These are phyloP conservation scores for Xylaria sp. DNA, from an alignment of 2,329 filamentous ascomycete species.

Conservation along the genomic window DNA sequence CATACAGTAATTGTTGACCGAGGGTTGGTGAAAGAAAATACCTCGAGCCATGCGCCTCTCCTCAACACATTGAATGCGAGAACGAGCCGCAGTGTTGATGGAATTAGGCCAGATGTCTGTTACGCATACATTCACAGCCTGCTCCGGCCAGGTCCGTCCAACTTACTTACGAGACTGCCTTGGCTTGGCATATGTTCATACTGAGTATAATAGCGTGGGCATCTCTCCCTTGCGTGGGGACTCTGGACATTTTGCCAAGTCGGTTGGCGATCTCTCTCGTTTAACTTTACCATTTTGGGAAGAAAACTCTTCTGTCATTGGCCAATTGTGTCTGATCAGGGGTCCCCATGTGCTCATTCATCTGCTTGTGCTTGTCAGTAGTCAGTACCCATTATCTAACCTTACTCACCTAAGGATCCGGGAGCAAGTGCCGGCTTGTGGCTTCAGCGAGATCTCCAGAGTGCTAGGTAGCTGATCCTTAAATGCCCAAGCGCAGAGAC, in stretches of 20 bases:
- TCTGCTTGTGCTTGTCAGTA: too few species aligned
- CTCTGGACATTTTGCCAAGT: too few species aligned
- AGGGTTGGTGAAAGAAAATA: neutral
- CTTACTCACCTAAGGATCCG: neutral
- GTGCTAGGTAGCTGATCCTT: neutral
- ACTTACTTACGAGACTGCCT: too few species aligned
- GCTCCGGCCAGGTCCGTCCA: conserved; percentile 20
- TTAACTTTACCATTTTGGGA: too few species aligned
- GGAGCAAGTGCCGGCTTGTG: conserved; percentile 19
- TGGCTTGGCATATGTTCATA: too few species aligned
- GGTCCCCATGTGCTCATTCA: neutral
- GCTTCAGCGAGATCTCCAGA: conserved; percentile 13
- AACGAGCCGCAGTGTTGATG: neutral
- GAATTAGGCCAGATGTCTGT: conserved; percentile 1
- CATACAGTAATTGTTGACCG: neutral
- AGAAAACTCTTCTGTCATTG: too few species aligned
- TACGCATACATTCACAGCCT: conserved; percentile 10
- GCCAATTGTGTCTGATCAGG: too few species aligned
- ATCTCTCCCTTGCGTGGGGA: too few species aligned
- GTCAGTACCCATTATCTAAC: neutral
- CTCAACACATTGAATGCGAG: neutral
- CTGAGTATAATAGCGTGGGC: too few species aligned
- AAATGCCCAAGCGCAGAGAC: conserved; percentile 1
- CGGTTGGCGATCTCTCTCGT: too few species aligned
- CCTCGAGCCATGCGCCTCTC: neutral